A percentile compares a stretch with the other conserved stretches of the same genome.
Evolutionary conservation across 257 asterid genomes (phyloP).

Genomic region (Jasminum sambac): DNA sequence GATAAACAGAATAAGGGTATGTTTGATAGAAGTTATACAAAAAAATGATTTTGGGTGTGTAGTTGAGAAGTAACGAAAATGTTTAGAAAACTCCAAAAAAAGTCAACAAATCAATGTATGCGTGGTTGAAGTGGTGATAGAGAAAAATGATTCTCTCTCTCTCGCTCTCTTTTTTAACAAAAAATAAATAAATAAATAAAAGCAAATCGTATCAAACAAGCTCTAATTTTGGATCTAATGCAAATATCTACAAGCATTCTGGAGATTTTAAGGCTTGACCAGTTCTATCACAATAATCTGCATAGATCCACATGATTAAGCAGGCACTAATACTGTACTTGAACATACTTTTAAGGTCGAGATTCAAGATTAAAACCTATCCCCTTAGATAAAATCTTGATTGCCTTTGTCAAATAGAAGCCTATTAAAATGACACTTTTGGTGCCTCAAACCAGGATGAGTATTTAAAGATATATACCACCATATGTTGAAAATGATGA

Average conservation of each 20-base stretch:
- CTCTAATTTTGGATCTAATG: background rate
- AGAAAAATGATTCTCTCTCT: too few species aligned
- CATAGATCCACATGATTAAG: background rate
- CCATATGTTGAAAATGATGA: background rate
- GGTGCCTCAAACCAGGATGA: background rate
- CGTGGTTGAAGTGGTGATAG: too few species aligned
- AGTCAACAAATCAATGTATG: too few species aligned
- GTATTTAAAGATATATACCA: background rate
- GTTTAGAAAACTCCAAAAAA: too few species aligned
- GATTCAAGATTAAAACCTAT: background rate
- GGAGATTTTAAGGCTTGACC: background rate
- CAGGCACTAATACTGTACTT: background rate
- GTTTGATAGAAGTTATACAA: too few species aligned
- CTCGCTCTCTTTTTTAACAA: too few species aligned
- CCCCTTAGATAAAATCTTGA: background rate
- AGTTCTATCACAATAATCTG: background rate
- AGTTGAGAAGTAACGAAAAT: too few species aligned
- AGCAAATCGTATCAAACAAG: too few species aligned
- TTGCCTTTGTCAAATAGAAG: background rate
- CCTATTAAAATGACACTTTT: background rate
- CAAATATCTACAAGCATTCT: background rate
- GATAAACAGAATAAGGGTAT: background rate
- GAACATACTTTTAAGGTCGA: background rate
- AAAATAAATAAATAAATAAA: too few species aligned
- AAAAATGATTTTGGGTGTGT: too few species aligned